Evolutionary conservation across 2,329 filamentous ascomycete genomes (phyloP).

Genomic region (Trichoderma hamatum): DNA sequence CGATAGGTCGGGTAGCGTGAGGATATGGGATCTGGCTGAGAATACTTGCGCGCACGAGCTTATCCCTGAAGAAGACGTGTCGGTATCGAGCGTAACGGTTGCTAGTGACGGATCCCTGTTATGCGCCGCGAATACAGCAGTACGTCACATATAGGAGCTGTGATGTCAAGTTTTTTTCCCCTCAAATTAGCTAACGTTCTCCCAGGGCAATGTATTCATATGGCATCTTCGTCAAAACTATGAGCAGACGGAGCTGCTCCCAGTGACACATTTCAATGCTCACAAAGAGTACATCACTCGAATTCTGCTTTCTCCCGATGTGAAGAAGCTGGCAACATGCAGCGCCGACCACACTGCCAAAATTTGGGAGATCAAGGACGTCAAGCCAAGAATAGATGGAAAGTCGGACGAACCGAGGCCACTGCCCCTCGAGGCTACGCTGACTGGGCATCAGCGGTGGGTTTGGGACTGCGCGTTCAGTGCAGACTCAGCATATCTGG

Average conservation of each 20-base stretch:
- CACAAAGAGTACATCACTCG: constrained; percentile 93
- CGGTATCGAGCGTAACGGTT: constrained; percentile 91
- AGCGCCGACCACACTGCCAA: constrained; percentile 91
- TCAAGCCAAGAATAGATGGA: constrained; percentile 51
- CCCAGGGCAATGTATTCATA: constrained; percentile 91
- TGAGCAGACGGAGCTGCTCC: constrained; percentile 81
- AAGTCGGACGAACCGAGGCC: constrained; percentile 51
- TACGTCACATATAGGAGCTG: constrained; percentile 46
- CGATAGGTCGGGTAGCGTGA: constrained; percentile 87
- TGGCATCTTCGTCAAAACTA: constrained; percentile 88
- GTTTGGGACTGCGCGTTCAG: constrained; percentile 98
- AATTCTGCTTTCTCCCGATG: constrained; percentile 87
- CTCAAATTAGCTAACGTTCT: not conserved
- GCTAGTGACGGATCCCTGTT: constrained; percentile 91
- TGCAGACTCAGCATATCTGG: constrained; percentile 88
- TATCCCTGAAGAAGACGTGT: constrained; percentile 93
- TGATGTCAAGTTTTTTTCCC: not conserved
- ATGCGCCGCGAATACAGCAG: constrained; percentile 88
- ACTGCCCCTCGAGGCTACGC: constrained; percentile 81
- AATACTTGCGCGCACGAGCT: constrained; percentile 96
- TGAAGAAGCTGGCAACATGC: constrained; percentile 92
- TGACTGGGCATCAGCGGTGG: constrained; percentile 91
- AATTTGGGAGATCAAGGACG: constrained; percentile 88
- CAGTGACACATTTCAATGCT: constrained; percentile 85
- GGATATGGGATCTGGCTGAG: constrained; percentile 95